Conservation (phyloP, 228 moss, liverwort and hornwort species). For the Sphagnum fallax region DNA sequence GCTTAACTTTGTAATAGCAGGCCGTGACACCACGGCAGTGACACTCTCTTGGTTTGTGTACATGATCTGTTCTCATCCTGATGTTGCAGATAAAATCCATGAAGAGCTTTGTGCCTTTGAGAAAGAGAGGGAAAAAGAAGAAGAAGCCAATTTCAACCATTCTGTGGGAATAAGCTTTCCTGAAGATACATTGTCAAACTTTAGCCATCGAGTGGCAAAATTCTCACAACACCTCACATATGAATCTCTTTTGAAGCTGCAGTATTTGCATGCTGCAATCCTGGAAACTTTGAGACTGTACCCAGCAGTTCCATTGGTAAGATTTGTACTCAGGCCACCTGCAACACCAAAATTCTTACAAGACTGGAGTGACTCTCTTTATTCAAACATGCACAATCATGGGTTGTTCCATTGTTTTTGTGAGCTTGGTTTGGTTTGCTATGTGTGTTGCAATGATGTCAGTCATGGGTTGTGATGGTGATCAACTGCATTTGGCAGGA, state of each 20-base stretch:
- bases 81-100: slow-evolving; percentile 6
- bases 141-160: not conserved
- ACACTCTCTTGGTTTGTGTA: slow-evolving; percentile 8
- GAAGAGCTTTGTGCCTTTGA: slow-evolving; percentile 1
- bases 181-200: not conserved
- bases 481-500: slow-evolving; percentile 12
- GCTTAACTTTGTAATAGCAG: slow-evolving; percentile 23
- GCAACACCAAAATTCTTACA: not conserved
- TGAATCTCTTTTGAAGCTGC: slow-evolving; percentile 1
- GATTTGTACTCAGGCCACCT: not conserved
- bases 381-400: no score
- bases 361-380: no score
- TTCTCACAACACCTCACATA: slow-evolving; percentile 10
- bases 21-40: slow-evolving; percentile 3
- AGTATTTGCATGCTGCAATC: slow-evolving; percentile 13
- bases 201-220: slow-evolving; percentile 1
- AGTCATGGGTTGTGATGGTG: no score
- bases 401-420: no score
- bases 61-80: slow-evolving; percentile 1
- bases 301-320: slow-evolving; percentile 13
- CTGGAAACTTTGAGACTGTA: slow-evolving; percentile 10
- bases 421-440: no score
- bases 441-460: no score
- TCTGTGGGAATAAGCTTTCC: not conserved
- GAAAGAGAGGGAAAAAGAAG: not conserved